Evolutionary conservation across 352 stramenopile species (phyloP).

Genomic region (Phytopythium cucurbitacearum): DNA sequence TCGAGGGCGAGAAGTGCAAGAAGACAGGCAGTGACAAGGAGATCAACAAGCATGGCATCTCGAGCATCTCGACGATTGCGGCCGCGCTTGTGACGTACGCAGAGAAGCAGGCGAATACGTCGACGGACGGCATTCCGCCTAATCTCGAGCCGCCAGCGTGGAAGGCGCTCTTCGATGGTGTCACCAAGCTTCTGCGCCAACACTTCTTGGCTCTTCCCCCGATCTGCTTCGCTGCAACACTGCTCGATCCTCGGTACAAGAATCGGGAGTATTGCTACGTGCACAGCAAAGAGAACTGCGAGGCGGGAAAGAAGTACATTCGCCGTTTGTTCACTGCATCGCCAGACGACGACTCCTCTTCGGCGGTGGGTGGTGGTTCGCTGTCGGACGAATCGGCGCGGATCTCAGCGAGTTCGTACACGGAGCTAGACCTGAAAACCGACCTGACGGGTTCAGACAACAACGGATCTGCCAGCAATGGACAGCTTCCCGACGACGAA

Average conservation of each 20-base stretch:
- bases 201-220: constrained; percentile 48
- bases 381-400: constrained; percentile 13
- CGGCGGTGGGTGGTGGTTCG: not conserved
- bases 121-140: constrained; percentile 18
- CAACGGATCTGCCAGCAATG: constrained; percentile 15
- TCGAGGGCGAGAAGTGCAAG: constrained; percentile 71
- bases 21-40: constrained; percentile 76
- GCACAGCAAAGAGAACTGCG: constrained; percentile 42
- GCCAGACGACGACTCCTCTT: constrained; percentile 15
- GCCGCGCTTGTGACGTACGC: constrained; percentile 62
- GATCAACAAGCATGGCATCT: constrained; percentile 65
- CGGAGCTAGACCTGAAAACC: constrained; percentile 18
- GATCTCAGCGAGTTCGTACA: constrained; percentile 17
- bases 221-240: constrained; percentile 63
- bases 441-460: constrained; percentile 2
- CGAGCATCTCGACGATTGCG: constrained; percentile 72
- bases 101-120: constrained; percentile 47
- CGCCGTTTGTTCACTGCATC: constrained; percentile 46
- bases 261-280: constrained; percentile 79
- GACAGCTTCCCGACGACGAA: constrained; percentile 38
- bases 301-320: constrained; percentile 49
- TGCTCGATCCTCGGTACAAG: constrained; percentile 81
- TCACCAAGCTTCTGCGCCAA: constrained; percentile 48
- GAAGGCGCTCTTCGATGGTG: constrained; percentile 58
- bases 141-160: constrained; percentile 39